Evolutionary conservation across 345 rosid species (phyloP).

Genomic region (Lepidium sativum): DNA sequence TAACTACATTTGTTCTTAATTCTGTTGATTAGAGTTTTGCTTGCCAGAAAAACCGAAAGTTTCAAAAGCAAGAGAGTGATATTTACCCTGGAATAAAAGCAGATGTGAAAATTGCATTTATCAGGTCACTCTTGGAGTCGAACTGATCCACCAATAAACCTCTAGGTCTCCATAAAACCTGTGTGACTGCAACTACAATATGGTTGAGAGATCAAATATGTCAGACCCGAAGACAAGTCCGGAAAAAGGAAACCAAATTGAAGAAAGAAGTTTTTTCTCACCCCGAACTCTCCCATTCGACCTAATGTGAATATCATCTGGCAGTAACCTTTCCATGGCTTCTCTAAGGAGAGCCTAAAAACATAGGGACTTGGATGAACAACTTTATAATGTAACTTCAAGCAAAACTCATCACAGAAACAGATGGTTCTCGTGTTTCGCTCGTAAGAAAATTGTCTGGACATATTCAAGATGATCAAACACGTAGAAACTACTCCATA

Average conservation of each 20-base stretch:
- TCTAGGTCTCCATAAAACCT: constrained; percentile 83
- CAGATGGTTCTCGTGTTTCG: neutral
- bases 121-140: constrained; percentile 85
- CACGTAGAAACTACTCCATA: neutral
- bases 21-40: neutral
- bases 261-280: constrained; percentile 27
- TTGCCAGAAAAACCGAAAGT: neutral
- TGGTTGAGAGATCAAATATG: constrained; percentile 3
- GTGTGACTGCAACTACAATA: constrained; percentile 87
- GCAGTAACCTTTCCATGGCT: constrained; percentile 58
- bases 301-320: constrained; percentile 73
- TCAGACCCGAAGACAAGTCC: neutral
- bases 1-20: constrained; percentile 42
- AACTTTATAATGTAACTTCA: neutral
- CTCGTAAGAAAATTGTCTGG: neutral
- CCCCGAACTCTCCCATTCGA: constrained; percentile 90
- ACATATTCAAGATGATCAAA: neutral
- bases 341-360: constrained; percentile 76
- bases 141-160: constrained; percentile 92
- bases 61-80: constrained; percentile 10
- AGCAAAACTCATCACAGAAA: neutral
- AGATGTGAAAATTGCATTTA: constrained; percentile 81
- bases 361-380: neutral
- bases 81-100: constrained; percentile 86
- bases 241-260: neutral